Percentiles rank a stretch among this genome's conserved stretches.
phyloP scores from a whole-genome alignment of 495 filamentous ascomycete genomes.

The Aspergillus mulundensis region DNA sequence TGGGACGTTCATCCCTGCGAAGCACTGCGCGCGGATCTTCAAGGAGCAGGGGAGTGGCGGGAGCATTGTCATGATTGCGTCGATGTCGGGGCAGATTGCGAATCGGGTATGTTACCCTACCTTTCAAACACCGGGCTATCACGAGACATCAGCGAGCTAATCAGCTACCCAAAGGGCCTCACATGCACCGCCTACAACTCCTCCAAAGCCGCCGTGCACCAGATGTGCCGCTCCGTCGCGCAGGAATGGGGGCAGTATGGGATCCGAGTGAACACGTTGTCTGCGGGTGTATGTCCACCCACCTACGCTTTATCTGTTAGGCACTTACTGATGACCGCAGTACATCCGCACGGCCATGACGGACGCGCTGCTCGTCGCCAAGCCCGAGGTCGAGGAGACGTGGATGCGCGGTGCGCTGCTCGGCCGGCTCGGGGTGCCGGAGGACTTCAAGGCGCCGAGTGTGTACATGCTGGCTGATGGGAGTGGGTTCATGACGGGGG shows the following conservation, averaged over 20 bases:
- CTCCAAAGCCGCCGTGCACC: constrained; percentile 62
- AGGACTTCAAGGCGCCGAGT: constrained; percentile 41
- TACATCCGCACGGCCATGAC: constrained; percentile 30
- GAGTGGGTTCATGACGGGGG: constrained; percentile 39
- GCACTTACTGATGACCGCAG: constrained; percentile 1
- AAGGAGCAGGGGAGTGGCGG: constrained; percentile 47
- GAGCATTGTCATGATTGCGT: constrained; percentile 68
- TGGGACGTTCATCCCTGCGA: constrained; percentile 67
- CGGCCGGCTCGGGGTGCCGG: constrained; percentile 32
- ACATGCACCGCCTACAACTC: constrained; percentile 64
- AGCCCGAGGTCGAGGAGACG: constrained; percentile 54
- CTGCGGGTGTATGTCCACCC: constrained; percentile 51
- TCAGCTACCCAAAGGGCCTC: constrained; percentile 41
- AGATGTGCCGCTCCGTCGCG: constrained; percentile 59
- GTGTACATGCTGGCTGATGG: constrained; percentile 43
- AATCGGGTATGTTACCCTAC: constrained; percentile 47
- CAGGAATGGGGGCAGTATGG: constrained; percentile 50
- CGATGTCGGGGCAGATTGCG: constrained; percentile 75
- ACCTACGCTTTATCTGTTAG: constrained; percentile 30
- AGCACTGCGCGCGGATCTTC: constrained; percentile 67
- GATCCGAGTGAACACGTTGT: constrained; percentile 43
- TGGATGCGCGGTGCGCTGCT: constrained; percentile 36
- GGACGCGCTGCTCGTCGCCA: constrained; percentile 38
- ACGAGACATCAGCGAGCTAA: background rate
- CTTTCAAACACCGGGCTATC: background rate